Evolutionary conservation across 768 basidiomycete species (phyloP).

Genomic region (Rubroboletus satanas): DNA sequence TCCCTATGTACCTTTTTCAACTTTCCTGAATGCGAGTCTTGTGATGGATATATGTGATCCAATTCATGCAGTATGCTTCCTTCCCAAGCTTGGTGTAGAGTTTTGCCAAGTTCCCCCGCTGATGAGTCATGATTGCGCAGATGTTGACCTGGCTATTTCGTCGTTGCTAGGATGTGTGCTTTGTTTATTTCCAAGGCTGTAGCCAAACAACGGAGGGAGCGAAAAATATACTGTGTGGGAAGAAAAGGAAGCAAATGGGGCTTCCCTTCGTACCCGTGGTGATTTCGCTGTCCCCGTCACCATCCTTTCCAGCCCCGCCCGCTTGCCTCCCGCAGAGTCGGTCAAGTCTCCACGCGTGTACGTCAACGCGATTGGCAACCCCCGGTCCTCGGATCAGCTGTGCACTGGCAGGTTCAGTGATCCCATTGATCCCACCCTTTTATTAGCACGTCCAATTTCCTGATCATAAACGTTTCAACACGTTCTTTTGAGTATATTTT

Average conservation of each 20-base stretch:
- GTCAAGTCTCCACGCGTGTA: background rate
- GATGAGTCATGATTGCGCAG: conserved; percentile 11
- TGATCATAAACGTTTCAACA: background rate
- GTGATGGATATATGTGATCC: conserved; percentile 9
- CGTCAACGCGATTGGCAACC: background rate
- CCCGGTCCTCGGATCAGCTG: conserved; percentile 2
- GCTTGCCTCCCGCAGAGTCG: background rate
- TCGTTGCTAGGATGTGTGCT: background rate
- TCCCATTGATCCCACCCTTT: background rate
- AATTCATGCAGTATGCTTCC: conserved; percentile 2
- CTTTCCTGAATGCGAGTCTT: conserved; percentile 9
- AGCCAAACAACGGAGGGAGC: conserved; percentile 9
- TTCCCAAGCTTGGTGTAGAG: background rate
- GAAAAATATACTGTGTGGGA: background rate
- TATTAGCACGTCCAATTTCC: conserved; percentile 10
- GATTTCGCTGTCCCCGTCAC: background rate
- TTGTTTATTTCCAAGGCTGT: conserved; percentile 17
- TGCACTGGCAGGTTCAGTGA: too few species aligned
- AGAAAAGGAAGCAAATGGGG: background rate
- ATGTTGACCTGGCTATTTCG: conserved; percentile 9
- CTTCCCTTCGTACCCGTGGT: background rate
- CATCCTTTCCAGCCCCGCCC: background rate
- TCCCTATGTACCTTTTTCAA: conserved; percentile 24
- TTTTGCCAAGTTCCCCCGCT: conserved; percentile 1
- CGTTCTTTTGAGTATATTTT: background rate